phyloP scores from a whole-genome alignment of 2,329 filamentous ascomycete genomes.

The Phialemonium atrogriseum region DNA sequence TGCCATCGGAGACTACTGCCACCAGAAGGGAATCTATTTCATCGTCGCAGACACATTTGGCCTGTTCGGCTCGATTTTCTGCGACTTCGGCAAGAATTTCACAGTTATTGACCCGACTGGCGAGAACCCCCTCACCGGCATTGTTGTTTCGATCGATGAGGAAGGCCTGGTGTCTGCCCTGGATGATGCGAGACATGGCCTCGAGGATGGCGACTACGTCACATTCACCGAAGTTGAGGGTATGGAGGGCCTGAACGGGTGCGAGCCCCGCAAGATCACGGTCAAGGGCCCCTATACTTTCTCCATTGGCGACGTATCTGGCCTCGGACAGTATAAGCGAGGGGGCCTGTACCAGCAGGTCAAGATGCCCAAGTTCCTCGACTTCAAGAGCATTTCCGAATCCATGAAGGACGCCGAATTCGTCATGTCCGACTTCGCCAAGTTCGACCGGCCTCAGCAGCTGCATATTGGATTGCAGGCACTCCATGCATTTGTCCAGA shows the following conservation, averaged over 20 bases:
- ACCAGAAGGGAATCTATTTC: slow-evolving; percentile 85
- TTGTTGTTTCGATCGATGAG: slow-evolving; percentile 82
- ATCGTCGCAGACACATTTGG: slow-evolving; percentile 85
- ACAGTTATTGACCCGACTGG: slow-evolving; percentile 83
- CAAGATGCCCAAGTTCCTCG: slow-evolving; percentile 92
- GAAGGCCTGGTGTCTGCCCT: slow-evolving; percentile 86
- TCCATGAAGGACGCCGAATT: slow-evolving; percentile 83
- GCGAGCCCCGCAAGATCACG: slow-evolving; percentile 79
- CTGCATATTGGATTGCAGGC: slow-evolving; percentile 91
- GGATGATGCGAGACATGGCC: slow-evolving; percentile 88
- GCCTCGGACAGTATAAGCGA: slow-evolving; percentile 75
- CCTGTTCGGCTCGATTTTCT: slow-evolving; percentile 92
- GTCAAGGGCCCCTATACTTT: slow-evolving; percentile 97
- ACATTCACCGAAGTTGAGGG: slow-evolving; percentile 91
- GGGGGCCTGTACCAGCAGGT: slow-evolving; percentile 92
- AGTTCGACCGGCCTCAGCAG: slow-evolving; percentile 90
- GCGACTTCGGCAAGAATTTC: slow-evolving; percentile 93
- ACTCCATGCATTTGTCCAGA: slow-evolving; percentile 74
- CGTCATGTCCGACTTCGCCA: slow-evolving; percentile 90
- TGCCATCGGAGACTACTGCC: slow-evolving; percentile 83
- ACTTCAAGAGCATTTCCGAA: slow-evolving; percentile 74
- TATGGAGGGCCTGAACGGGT: slow-evolving; percentile 79
- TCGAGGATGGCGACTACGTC: slow-evolving; percentile 94
- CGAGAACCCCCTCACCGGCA: slow-evolving; percentile 79
- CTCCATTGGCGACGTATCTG: slow-evolving; percentile 87